Conservation (phyloP, 768 basidiomycete genomes). For the Phaeotremella fagi region DNA sequence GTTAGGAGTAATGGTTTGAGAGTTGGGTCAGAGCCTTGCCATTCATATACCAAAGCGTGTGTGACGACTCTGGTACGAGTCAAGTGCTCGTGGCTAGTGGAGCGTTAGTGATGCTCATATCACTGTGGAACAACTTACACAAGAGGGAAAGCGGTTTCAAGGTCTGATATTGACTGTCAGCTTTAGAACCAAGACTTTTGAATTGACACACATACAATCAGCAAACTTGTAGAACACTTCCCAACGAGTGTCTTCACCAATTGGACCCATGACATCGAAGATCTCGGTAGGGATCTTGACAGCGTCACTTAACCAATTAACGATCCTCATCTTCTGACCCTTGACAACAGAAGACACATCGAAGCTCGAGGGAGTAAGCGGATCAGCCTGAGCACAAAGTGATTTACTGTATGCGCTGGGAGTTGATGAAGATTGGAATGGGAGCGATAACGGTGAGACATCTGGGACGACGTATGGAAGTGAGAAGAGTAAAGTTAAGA, state of each 20-base stretch:
- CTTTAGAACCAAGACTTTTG: neutral
- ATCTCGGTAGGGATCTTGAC: conserved; percentile 41
- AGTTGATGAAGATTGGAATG: neutral
- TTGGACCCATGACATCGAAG: conserved; percentile 40
- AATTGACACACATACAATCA: conserved; percentile 25
- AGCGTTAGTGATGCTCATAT: neutral
- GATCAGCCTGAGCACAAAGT: conserved; percentile 20
- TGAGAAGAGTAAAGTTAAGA: conserved; percentile 7
- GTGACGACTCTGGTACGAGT: conserved; percentile 66
- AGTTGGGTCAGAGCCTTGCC: conserved; percentile 60
- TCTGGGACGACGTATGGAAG: conserved; percentile 1
- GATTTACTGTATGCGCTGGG: neutral
- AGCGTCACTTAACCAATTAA: conserved; percentile 32
- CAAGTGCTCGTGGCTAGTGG: conserved; percentile 57
- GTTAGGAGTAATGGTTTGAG: conserved; percentile 63
- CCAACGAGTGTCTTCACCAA: conserved; percentile 39
- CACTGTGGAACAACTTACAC: conserved; percentile 50
- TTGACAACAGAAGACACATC: conserved; percentile 19
- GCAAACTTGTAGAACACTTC: conserved; percentile 35
- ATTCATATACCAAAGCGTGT: conserved; percentile 66
- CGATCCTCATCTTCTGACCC: conserved; percentile 23
- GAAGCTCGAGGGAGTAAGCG: conserved; percentile 17
- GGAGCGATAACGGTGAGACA: no score
- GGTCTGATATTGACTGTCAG: conserved; percentile 41
- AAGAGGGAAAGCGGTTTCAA: conserved; percentile 59